Percentiles rank a stretch among this genome's conserved stretches.
These are phyloP conservation scores for Castanospermum australe DNA, from an alignment of 306 rosid species.

Conservation along the genomic window DNA sequence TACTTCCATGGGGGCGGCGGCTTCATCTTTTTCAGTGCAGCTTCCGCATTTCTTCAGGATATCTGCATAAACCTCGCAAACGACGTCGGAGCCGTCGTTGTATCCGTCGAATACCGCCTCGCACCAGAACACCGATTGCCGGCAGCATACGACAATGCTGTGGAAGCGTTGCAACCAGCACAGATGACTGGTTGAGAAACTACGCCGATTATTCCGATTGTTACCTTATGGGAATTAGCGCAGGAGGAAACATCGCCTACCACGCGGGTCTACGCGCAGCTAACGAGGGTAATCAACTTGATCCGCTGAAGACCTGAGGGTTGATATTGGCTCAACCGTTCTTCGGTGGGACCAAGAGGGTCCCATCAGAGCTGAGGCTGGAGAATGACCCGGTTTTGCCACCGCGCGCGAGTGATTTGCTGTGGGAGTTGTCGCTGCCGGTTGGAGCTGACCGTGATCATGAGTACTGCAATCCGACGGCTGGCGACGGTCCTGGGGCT, in stretches of 20 bases:
- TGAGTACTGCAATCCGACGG: conserved; percentile 44
- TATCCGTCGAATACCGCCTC: conserved; percentile 49
- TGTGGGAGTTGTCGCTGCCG: conserved; percentile 53
- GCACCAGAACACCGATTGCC: conserved; percentile 54
- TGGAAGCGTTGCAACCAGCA: conserved; percentile 44
- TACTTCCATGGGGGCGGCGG: conserved; percentile 63
- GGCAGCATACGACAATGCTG: conserved; percentile 49
- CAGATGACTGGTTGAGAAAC: conserved; percentile 40
- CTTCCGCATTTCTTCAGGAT: conserved; percentile 32
- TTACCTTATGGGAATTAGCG: conserved; percentile 54
- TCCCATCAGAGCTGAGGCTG: conserved; percentile 36
- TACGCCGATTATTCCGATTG: conserved; percentile 42
- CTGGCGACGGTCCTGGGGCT: neutral
- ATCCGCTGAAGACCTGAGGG: conserved; percentile 42
- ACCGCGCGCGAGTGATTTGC: conserved; percentile 26
- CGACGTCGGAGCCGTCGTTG: conserved; percentile 33
- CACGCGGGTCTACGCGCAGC: conserved; percentile 34
- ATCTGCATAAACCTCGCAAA: conserved; percentile 33
- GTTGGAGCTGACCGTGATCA: conserved; percentile 50
- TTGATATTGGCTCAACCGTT: conserved; percentile 46
- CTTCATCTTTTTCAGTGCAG: conserved; percentile 43
- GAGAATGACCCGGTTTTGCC: conserved; percentile 19
- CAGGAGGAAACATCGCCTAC: conserved; percentile 56
- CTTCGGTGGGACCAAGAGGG: conserved; percentile 47
- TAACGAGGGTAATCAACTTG: neutral